Evolutionary conservation across 441 rosid species (phyloP).

Genomic region (Brassica hybrid): DNA sequence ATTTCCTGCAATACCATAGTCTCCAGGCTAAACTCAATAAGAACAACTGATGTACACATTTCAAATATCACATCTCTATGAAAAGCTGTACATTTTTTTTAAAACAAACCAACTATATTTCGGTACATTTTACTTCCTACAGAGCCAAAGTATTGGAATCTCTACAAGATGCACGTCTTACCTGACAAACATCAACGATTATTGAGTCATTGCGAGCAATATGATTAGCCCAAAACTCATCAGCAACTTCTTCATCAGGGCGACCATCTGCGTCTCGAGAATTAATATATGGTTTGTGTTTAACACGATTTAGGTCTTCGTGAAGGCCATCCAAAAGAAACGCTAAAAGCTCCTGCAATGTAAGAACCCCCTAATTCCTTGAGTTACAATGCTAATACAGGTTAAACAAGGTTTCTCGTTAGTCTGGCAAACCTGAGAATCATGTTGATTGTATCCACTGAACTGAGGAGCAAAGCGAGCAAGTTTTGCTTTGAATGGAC

Average conservation of each 20-base stretch:
- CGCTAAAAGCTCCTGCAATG: conserved; percentile 89
- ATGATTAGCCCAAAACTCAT: conserved; percentile 99
- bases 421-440: conserved; percentile 76
- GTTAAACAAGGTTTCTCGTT: conserved; percentile 15
- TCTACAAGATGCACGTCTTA: conserved; percentile 46
- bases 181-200: conserved; percentile 99
- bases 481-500: conserved; percentile 88
- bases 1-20: conserved; percentile 9
- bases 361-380: conserved; percentile 25
- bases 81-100: not conserved
- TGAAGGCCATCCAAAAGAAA: conserved; percentile 97
- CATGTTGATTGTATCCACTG: conserved; percentile 96
- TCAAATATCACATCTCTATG: conserved; percentile 5
- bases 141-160: not conserved
- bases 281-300: conserved; percentile 86
- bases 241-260: conserved; percentile 99
- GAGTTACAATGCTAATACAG: conserved; percentile 18
- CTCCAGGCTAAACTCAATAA: conserved; percentile 16
- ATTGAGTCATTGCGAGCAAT: conserved; percentile 97
- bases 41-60: conserved; percentile 16
- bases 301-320: conserved; percentile 96
- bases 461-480: conserved; percentile 99
- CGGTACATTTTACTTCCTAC: not conserved
- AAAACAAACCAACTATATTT: no score
- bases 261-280: conserved; percentile 96